Evolutionary conservation across 1,284 basidiomycete genomes (phyloP), one percentile per base, ranked within the genome.

Genomic region (Ustilago trichophora): DNA sequence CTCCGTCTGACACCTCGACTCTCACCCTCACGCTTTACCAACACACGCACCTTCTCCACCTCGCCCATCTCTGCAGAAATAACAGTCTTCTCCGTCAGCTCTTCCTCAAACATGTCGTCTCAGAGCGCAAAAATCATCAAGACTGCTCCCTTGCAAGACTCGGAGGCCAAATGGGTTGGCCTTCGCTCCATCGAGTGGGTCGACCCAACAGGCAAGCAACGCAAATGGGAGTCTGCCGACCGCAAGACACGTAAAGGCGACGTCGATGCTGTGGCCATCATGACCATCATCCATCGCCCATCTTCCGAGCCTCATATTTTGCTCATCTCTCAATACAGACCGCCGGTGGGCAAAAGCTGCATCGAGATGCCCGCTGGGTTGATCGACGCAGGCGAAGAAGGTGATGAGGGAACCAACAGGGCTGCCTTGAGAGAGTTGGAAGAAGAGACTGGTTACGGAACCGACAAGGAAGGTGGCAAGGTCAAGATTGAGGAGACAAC

Each of bases 301-400:
- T 64, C 59, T 0, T 50, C 41, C 11, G 69, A 72, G 18, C 68
- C 74, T 5, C 71, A 75, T 21, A 59, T 79, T 2, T 57, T 81
- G 6, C 59, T 82, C 21, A 71, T 82, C 33, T 72, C 72, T 6
- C 78, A 80, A 35, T 78, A 73, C 35, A 47, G 78, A 11, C 70
- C 75, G 5, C 76, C 74, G 10, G 71, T 75, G 1, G 75, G 69
- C 8, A 40, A 58, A 22, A 64, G 59, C 29, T 76, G 79, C 12
- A 70, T 82, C 38, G 80, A 82, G 64, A 62, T 82, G 51, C 80
- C 80, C 1, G 80, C 80, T 2, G 80, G 80, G 3, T 63, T 82
- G 11, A 62, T 82, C 22, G 80, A 82, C 35, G 72, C 62, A 1
- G 73, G 76, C 6, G 80, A 81, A 37, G 73, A 73, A 19, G 75